Evolutionary conservation across 1,284 basidiomycete species (phyloP).

Genomic region (Cutaneotrichosporon sp.): DNA sequence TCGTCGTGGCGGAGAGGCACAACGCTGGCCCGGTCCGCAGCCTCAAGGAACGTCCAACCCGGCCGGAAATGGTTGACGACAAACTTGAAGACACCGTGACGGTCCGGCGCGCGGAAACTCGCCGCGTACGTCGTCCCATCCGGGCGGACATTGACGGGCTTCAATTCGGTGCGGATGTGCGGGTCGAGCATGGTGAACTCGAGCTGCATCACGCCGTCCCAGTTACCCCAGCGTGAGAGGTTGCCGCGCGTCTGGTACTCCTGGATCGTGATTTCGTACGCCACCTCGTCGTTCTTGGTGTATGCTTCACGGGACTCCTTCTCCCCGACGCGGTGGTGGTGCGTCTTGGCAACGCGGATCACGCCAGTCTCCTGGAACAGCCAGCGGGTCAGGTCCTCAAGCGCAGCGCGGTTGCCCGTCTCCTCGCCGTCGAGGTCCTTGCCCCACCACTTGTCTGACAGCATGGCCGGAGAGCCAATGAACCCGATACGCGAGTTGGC

Average conservation of each 20-base stretch:
- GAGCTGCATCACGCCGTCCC: constrained; percentile 73
- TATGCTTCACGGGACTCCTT: constrained; percentile 64
- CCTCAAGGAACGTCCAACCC: constrained; percentile 72
- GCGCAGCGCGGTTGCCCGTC: constrained; percentile 73
- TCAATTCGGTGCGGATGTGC: constrained; percentile 74
- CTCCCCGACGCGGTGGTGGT: constrained; percentile 69
- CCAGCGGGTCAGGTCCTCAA: constrained; percentile 77
- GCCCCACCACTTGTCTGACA: constrained; percentile 59
- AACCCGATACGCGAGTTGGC: constrained; percentile 77
- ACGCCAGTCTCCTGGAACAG: constrained; percentile 84
- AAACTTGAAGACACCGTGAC: constrained; percentile 98
- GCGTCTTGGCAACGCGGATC: constrained; percentile 70
- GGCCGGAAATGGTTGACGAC: constrained; percentile 81
- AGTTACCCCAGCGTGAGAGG: constrained; percentile 64
- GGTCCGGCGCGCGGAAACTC: constrained; percentile 82
- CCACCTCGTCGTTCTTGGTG: constrained; percentile 80
- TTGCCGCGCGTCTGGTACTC: constrained; percentile 40
- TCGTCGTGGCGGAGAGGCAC: constrained; percentile 92
- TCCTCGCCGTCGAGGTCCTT: constrained; percentile 50
- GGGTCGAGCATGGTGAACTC: constrained; percentile 99
- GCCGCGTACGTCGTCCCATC: constrained; percentile 62
- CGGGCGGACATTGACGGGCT: constrained; percentile 49
- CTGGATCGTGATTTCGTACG: constrained; percentile 63
- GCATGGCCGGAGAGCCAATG: constrained; percentile 74
- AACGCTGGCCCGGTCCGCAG: constrained; percentile 75